These are phyloP conservation scores for Alloascoidea hylecoeti DNA, from an alignment of 805 yeast genomes.

Conservation along the genomic window DNA sequence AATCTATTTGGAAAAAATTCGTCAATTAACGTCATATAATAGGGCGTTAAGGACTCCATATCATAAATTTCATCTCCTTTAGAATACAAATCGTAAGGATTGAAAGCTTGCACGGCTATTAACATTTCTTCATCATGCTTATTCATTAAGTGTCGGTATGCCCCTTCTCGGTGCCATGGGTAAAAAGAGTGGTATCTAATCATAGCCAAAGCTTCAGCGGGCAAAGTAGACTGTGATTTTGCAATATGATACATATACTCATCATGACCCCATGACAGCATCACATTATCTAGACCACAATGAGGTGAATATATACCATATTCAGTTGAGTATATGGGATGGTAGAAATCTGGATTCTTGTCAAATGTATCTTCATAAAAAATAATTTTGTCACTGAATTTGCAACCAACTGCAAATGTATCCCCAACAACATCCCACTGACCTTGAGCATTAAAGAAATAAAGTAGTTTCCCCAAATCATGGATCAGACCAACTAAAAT, in stretches of 20 bases:
- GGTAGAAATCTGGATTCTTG: constrained; percentile 42
- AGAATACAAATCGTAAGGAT: constrained; percentile 56
- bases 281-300: constrained; percentile 56
- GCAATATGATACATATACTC: constrained; percentile 68
- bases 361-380: constrained; percentile 40
- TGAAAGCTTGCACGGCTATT: constrained; percentile 53
- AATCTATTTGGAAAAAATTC: constrained; percentile 47
- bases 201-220: constrained; percentile 59
- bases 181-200: constrained; percentile 63
- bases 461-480: constrained; percentile 57
- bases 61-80: constrained; percentile 37
- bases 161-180: constrained; percentile 66
- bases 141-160: constrained; percentile 50
- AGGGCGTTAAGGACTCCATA: constrained; percentile 36
- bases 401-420: constrained; percentile 66
- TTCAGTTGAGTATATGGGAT: constrained; percentile 52
- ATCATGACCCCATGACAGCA: constrained; percentile 72
- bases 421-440: constrained; percentile 80
- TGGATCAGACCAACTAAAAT: constrained; percentile 62
- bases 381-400: constrained; percentile 45
- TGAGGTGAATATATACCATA: constrained; percentile 50
- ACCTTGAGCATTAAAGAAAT: constrained; percentile 58
- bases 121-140: constrained; percentile 46
- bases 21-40: constrained; percentile 48
- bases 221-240: constrained; percentile 45